Evolutionary conservation across 2,329 filamentous ascomycete species (phyloP).

Genomic region (Parastagonospora avenae): DNA sequence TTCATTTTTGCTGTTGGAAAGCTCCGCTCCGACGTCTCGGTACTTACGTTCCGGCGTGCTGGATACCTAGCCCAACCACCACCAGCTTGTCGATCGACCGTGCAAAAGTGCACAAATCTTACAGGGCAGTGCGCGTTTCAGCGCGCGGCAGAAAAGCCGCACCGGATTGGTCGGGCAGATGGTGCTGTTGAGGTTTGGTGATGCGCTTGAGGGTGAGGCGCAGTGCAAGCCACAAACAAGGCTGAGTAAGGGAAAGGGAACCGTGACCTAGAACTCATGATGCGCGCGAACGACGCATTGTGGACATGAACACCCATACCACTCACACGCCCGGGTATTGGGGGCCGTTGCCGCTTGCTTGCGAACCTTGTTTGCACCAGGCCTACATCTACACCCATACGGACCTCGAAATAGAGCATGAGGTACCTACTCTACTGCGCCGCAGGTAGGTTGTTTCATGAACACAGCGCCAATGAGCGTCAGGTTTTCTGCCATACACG

Average conservation of each 20-base stretch:
- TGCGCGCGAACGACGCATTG: no score
- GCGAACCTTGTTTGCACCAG: not conserved
- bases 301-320: no score
- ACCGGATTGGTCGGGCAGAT: constrained; percentile 19
- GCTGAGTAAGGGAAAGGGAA: constrained; percentile 11
- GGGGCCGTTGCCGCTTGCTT: not conserved
- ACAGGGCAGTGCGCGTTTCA: constrained; percentile 32
- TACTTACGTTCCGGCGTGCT: no score
- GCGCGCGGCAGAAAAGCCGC: constrained; percentile 31
- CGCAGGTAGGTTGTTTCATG: constrained; percentile 18
- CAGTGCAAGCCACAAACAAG: constrained; percentile 17
- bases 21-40: no score
- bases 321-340: no score
- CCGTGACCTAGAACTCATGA: no score
- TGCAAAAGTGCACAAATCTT: constrained; percentile 1
- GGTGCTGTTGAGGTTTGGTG: constrained; percentile 13
- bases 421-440: constrained; percentile 16
- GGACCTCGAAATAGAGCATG: constrained; percentile 5
- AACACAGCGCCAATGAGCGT: constrained; percentile 10
- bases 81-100: not conserved
- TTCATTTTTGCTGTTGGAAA: no score
- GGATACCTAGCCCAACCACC: not conserved
- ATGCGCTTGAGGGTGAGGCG: constrained; percentile 15
- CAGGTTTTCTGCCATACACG: constrained; percentile 26
- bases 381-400: constrained; percentile 30